A percentile compares a stretch with the other conserved stretches of the same genome.
phyloP scores from a whole-genome alignment of 495 filamentous ascomycete genomes.

The Acidomyces sp. region DNA sequence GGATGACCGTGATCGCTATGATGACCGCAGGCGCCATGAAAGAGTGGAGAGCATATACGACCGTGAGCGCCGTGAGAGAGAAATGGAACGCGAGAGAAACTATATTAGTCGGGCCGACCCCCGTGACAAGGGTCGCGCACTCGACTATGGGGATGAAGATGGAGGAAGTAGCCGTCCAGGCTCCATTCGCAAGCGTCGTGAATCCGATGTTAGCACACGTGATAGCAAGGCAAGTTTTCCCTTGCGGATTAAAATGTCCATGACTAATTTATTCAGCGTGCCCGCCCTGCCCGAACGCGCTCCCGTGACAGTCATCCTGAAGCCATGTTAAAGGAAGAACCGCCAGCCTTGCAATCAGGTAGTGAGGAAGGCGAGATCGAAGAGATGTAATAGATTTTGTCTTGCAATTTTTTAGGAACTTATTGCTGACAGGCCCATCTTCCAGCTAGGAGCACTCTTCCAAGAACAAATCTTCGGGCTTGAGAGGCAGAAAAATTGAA shows the following conservation, averaged over 20 bases:
- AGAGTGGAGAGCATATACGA: slow-evolving; percentile 38
- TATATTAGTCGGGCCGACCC: slow-evolving; percentile 60
- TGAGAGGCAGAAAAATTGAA: no score
- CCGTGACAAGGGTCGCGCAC: slow-evolving; percentile 59
- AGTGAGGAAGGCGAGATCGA: slow-evolving; percentile 98
- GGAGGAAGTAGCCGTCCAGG: slow-evolving; percentile 35
- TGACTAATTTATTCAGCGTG: slow-evolving; percentile 6
- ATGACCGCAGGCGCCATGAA: slow-evolving; percentile 11
- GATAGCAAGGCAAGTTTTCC: slow-evolving; percentile 43
- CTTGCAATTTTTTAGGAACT: no score
- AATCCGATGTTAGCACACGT: slow-evolving; percentile 58
- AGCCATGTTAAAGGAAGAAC: slow-evolving; percentile 44
- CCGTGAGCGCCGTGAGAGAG: slow-evolving; percentile 63
- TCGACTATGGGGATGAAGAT: slow-evolving; percentile 74
- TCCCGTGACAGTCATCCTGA: slow-evolving; percentile 5
- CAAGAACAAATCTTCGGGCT: no score
- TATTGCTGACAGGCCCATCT: no score
- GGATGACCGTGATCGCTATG: slow-evolving; percentile 35
- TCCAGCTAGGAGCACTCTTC: no score
- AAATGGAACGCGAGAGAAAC: slow-evolving; percentile 70
- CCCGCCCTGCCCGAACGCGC: slow-evolving; percentile 11
- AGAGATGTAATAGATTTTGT: no score
- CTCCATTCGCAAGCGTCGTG: slow-evolving; percentile 48
- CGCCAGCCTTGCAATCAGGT: slow-evolving; percentile 38
- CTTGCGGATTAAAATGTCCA: not conserved